These are phyloP conservation scores for Pelargonium citronellum DNA, from an alignment of 441 rosid species.

Conservation along the genomic window DNA sequence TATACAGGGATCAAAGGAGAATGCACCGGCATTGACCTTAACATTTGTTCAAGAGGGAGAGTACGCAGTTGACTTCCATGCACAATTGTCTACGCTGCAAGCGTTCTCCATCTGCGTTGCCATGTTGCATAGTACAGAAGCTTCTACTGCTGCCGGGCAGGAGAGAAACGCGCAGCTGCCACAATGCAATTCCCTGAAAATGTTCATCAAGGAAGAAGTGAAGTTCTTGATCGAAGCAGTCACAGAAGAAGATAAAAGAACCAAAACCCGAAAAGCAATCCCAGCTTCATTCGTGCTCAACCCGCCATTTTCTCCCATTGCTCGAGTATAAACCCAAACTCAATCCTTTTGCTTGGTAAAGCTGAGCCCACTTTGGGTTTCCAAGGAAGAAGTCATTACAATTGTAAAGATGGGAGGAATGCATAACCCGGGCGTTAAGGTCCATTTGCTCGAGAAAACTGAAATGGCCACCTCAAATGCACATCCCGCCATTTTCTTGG, in stretches of 20 bases:
- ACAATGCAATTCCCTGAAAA: conserved; percentile 52
- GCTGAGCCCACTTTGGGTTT: no score
- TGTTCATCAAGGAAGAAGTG: conserved; percentile 63
- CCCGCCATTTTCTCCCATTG: conserved; percentile 87
- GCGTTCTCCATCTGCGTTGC: conserved; percentile 89
- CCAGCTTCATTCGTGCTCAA: conserved; percentile 55
- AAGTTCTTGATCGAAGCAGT: conserved; percentile 57
- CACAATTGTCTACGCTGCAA: conserved; percentile 71
- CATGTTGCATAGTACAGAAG: conserved; percentile 49
- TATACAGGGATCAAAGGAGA: conserved; percentile 62
- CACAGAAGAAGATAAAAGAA: conserved; percentile 44
- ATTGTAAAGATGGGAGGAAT: no score
- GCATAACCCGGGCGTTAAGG: no score
- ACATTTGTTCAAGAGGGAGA: conserved; percentile 53
- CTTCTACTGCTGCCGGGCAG: conserved; percentile 26
- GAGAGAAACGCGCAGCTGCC: conserved; percentile 31
- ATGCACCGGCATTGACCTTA: conserved; percentile 56
- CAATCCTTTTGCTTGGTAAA: no score
- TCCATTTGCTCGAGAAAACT: no score
- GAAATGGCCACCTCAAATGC: no score
- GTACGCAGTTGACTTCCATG: conserved; percentile 80
- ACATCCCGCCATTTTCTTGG: no score
- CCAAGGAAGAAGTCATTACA: no score
- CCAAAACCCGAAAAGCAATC: conserved; percentile 34
- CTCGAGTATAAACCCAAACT: conserved; percentile 48